Evolutionary conservation across 2,329 filamentous ascomycete genomes (phyloP).

Genomic region (Dothistroma septosporum): DNA sequence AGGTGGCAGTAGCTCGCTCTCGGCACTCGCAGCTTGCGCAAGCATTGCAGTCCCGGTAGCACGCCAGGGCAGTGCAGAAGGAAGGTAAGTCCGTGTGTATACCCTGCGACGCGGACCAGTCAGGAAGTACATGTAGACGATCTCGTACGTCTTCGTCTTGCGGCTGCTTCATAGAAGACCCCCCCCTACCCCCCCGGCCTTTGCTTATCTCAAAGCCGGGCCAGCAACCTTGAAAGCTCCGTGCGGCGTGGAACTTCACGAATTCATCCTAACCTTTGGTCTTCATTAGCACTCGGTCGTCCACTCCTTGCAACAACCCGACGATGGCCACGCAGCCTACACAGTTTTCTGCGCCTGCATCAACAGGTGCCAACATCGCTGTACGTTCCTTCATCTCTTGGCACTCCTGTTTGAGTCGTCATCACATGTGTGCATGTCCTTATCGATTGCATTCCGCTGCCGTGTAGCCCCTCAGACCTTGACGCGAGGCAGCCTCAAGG

Average conservation of each 20-base stretch:
- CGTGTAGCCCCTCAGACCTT: no score
- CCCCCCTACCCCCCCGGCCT: no score
- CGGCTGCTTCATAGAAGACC: neutral
- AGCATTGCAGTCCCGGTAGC: slow-evolving; percentile 19
- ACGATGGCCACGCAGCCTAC: slow-evolving; percentile 52
- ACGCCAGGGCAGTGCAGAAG: slow-evolving; percentile 8
- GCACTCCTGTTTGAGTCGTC: no score
- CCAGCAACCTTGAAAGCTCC: neutral
- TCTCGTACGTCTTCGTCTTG: neutral
- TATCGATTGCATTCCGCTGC: no score
- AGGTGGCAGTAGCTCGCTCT: slow-evolving; percentile 32
- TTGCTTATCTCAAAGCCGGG: neutral
- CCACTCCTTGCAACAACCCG: slow-evolving; percentile 34
- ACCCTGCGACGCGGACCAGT: no score
- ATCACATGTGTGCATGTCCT: no score
- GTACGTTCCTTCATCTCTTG: neutral
- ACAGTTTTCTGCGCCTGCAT: slow-evolving; percentile 59
- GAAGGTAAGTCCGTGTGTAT: slow-evolving; percentile 12
- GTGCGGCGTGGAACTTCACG: neutral
- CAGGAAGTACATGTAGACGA: slow-evolving; percentile 3
- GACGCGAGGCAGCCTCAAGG: no score
- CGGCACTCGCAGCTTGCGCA: slow-evolving; percentile 26
- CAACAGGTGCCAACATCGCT: neutral
- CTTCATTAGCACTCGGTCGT: slow-evolving; percentile 26
- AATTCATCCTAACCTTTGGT: neutral